These are phyloP conservation scores for Metschnikowia shivogae DNA, from an alignment of 805 yeast species.

Conservation along the genomic window DNA sequence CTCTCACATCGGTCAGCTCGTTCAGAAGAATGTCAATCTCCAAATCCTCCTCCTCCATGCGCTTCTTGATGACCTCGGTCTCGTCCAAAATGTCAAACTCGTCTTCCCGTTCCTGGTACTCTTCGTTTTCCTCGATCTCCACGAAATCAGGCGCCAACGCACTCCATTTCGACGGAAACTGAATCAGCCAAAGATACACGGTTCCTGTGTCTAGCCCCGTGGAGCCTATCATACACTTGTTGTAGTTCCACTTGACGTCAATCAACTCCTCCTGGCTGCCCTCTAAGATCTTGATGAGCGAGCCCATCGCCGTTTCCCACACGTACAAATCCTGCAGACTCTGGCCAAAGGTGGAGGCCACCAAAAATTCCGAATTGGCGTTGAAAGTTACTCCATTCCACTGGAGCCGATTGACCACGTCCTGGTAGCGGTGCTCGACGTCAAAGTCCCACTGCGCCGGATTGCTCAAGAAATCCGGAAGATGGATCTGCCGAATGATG, in stretches of 20 bases:
- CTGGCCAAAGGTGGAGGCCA: slow-evolving; percentile 80
- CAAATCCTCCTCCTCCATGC: slow-evolving; percentile 56
- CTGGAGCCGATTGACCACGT: slow-evolving; percentile 80
- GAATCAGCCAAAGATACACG: slow-evolving; percentile 76
- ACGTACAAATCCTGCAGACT: slow-evolving; percentile 85
- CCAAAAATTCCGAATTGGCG: slow-evolving; percentile 72
- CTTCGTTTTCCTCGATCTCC: slow-evolving; percentile 87
- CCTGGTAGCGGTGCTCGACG: slow-evolving; percentile 79
- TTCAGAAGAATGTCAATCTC: slow-evolving; percentile 60
- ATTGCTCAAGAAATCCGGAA: slow-evolving; percentile 43
- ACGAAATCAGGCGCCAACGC: slow-evolving; percentile 95
- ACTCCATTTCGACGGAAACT: slow-evolving; percentile 90
- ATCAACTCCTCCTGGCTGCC: slow-evolving; percentile 87
- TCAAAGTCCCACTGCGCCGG: slow-evolving; percentile 48
- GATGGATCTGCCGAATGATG: slow-evolving; percentile 57
- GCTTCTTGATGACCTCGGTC: slow-evolving; percentile 56
- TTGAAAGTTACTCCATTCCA: slow-evolving; percentile 83
- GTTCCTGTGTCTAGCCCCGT: slow-evolving; percentile 84
- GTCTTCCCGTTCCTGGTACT: slow-evolving; percentile 83
- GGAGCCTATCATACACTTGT: slow-evolving; percentile 69
- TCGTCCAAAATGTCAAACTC: slow-evolving; percentile 82
- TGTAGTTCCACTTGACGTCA: slow-evolving; percentile 83
- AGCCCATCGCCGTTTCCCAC: slow-evolving; percentile 89
- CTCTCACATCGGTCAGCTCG: slow-evolving; percentile 69
- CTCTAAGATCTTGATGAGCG: slow-evolving; percentile 83